phyloP scores from a whole-genome alignment of 495 filamentous ascomycete genomes.

The Podospora australis region DNA sequence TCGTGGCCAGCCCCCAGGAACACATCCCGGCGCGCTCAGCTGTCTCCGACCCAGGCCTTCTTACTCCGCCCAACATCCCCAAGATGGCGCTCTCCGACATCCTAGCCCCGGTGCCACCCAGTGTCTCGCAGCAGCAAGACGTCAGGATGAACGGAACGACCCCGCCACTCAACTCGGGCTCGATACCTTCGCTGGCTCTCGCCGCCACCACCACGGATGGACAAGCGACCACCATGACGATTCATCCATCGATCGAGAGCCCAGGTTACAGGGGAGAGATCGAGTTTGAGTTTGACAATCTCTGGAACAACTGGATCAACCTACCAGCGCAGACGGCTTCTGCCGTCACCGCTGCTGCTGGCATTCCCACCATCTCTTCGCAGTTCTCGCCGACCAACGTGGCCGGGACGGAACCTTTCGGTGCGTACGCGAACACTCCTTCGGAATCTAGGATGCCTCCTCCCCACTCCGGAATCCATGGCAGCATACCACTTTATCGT shows the following conservation, averaged over 20 bases:
- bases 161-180: not conserved
- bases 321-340: conserved; percentile 16
- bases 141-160: conserved; percentile 19
- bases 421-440: conserved; percentile 7
- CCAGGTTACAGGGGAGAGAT: conserved; percentile 30
- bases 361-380: conserved; percentile 3
- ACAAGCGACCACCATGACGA: conserved; percentile 7
- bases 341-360: conserved; percentile 1
- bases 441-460: conserved; percentile 5
- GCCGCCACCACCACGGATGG: no score
- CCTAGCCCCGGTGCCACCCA: conserved; percentile 9
- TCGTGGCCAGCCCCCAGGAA: not conserved
- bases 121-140: not conserved
- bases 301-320: conserved; percentile 45
- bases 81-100: conserved; percentile 15
- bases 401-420: conserved; percentile 15
- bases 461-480: not conserved
- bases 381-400: conserved; percentile 15
- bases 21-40: not conserved
- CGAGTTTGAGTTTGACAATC: conserved; percentile 50
- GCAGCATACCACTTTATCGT: conserved; percentile 8
- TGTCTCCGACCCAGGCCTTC: conserved; percentile 10
- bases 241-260: conserved; percentile 11
- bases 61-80: conserved; percentile 15
- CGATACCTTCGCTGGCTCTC: no score